A percentile compares a stretch with the other conserved stretches of the same genome.
Conservation (phyloP, 176 grass and related monocot genomes). For the Triticum aestivum region DNA sequence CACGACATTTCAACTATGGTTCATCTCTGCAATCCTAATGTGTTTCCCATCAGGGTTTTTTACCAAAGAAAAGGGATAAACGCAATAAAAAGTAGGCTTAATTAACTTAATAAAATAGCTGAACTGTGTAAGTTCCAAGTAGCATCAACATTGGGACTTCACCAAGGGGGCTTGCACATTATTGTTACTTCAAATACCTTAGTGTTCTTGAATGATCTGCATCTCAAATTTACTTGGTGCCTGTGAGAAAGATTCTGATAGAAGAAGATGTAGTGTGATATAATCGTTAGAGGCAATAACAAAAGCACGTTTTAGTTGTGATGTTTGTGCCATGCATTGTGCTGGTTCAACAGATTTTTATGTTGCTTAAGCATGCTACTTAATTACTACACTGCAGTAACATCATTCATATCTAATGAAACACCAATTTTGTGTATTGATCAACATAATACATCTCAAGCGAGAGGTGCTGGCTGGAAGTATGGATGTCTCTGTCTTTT, state of each 20-base stretch:
- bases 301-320: no score
- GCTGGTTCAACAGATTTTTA: background rate
- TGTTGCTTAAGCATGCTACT: background rate
- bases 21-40: background rate
- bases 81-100: background rate
- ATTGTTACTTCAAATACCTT: background rate
- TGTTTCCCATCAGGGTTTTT: background rate
- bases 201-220: no score
- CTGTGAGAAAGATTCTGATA: background rate
- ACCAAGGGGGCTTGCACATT: background rate
- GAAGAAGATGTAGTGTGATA: background rate
- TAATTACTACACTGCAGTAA: background rate
- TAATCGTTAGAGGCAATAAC: background rate
- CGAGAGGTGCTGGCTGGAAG: background rate
- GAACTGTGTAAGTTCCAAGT: background rate
- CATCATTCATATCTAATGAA: background rate
- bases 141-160: background rate
- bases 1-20: background rate
- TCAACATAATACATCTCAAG: slow-evolving; percentile 1
- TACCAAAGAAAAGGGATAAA: background rate
- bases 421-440: background rate
- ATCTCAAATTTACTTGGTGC: background rate
- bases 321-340: no score
- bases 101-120: background rate
- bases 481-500: background rate